These are phyloP conservation scores for Cytauxzoon felis DNA, from an alignment of 169 alveolate genomes.

Conservation along the genomic window DNA sequence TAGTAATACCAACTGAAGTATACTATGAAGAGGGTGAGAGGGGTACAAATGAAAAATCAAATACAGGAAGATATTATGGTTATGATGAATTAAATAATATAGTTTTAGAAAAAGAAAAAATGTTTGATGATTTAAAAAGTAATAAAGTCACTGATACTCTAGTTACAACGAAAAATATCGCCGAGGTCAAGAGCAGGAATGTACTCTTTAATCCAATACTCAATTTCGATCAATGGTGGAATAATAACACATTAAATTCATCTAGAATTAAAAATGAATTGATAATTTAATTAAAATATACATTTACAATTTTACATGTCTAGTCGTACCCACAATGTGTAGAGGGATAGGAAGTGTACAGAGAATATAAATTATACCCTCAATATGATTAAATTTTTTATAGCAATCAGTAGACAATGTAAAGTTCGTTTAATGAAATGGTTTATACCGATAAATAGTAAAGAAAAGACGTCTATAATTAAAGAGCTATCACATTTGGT, in stretches of 20 bases:
- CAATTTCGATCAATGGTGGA: conserved; percentile 22
- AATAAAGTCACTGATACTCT: too few species aligned
- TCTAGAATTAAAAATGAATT: background rate
- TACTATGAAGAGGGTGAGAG: too few species aligned
- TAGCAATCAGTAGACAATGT: conserved; percentile 94
- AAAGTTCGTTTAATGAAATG: conserved; percentile 93
- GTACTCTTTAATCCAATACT: background rate
- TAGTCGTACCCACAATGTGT: background rate
- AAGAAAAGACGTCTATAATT: conserved; percentile 78
- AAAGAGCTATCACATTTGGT: conserved; percentile 87
- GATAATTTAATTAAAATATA: background rate
- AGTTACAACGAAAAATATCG: too few species aligned
- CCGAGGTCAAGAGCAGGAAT: too few species aligned
- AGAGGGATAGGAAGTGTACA: background rate
- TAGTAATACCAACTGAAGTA: too few species aligned
- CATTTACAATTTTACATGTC: background rate
- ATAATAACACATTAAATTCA: background rate
- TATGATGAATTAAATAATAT: too few species aligned
- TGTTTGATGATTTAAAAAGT: too few species aligned
- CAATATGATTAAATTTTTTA: conserved; percentile 91
- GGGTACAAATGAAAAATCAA: too few species aligned
- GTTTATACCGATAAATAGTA: conserved; percentile 83
- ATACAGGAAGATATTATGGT: too few species aligned
- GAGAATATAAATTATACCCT: background rate
- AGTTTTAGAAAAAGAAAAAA: too few species aligned